Evolutionary conservation across 805 yeast species (phyloP).

Genomic region (Sugiyamaella qingdaonensis): DNA sequence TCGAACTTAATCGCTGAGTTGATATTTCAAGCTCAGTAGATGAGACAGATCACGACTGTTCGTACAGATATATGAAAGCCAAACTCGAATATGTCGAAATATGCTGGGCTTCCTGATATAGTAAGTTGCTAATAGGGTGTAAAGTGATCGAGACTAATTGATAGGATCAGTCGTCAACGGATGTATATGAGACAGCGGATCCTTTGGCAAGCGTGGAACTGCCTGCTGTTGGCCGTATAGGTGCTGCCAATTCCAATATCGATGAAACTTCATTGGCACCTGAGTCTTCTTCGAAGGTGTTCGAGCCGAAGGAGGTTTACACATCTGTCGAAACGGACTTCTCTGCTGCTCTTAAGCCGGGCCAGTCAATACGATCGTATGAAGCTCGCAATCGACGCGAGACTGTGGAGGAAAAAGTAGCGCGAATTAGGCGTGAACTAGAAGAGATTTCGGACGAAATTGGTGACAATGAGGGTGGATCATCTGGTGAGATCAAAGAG

Average conservation of each 20-base stretch:
- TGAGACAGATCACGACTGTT: too few species aligned
- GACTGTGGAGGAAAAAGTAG: conserved; percentile 16
- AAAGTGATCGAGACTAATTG: background rate
- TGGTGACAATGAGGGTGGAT: conserved; percentile 22
- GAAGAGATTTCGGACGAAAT: conserved; percentile 13
- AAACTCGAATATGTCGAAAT: conserved; percentile 7
- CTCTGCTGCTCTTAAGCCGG: conserved; percentile 11
- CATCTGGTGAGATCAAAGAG: conserved; percentile 20
- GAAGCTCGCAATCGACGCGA: conserved; percentile 10
- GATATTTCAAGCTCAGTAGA: too few species aligned
- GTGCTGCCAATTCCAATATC: conserved; percentile 7
- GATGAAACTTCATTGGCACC: conserved; percentile 1
- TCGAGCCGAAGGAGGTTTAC: conserved; percentile 17
- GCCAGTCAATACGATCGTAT: conserved; percentile 8
- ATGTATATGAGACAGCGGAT: conserved; percentile 20
- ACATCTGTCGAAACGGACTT: conserved; percentile 14
- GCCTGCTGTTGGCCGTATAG: background rate
- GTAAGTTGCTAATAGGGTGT: conserved; percentile 6
- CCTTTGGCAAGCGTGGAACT: background rate
- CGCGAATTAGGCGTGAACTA: conserved; percentile 20
- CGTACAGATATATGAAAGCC: too few species aligned
- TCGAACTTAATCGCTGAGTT: too few species aligned
- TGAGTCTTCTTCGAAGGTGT: conserved; percentile 6
- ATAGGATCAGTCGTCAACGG: conserved; percentile 10
- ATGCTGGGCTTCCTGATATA: conserved; percentile 21